Conservation (phyloP, 2,329 filamentous ascomycete species). For the Neonectria neomacrospora region DNA sequence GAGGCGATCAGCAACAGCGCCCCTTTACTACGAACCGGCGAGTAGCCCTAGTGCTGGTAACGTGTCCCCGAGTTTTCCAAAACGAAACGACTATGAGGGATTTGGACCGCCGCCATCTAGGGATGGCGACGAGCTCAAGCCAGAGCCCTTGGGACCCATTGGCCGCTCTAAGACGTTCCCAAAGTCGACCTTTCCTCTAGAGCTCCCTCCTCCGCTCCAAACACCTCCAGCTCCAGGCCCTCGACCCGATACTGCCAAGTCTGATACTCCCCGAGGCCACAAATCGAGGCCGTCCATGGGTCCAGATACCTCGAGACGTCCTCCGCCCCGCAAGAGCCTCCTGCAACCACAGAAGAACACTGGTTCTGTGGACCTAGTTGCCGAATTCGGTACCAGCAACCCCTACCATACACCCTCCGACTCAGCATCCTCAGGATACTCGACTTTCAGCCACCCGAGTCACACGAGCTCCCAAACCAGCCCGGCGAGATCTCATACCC, state of each 20-base stretch:
- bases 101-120: slow-evolving; percentile 63
- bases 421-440: slow-evolving; percentile 73
- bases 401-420: slow-evolving; percentile 72
- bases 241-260: slow-evolving; percentile 52
- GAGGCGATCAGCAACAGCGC: slow-evolving; percentile 22
- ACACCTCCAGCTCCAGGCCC: slow-evolving; percentile 61
- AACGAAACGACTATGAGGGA: slow-evolving; percentile 67
- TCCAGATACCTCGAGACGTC: slow-evolving; percentile 62
- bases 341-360: slow-evolving; percentile 55
- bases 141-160: slow-evolving; percentile 51
- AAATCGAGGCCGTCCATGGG: slow-evolving; percentile 57
- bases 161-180: slow-evolving; percentile 67
- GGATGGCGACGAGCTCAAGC: slow-evolving; percentile 52
- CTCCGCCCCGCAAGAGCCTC: slow-evolving; percentile 63
- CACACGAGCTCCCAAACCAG: slow-evolving; percentile 70
- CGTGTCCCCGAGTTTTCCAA: slow-evolving; percentile 54
- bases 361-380: slow-evolving; percentile 64
- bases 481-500: slow-evolving; percentile 47
- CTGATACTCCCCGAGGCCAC: slow-evolving; percentile 40
- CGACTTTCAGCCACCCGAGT: slow-evolving; percentile 67
- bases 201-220: slow-evolving; percentile 53
- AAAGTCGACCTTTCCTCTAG: slow-evolving; percentile 47
- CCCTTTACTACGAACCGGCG: slow-evolving; percentile 26
- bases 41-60: slow-evolving; percentile 36
- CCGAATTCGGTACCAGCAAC: slow-evolving; percentile 70